These are phyloP conservation scores for Hypoxylon cercidicola DNA, from an alignment of 495 filamentous ascomycete genomes.

Conservation along the genomic window DNA sequence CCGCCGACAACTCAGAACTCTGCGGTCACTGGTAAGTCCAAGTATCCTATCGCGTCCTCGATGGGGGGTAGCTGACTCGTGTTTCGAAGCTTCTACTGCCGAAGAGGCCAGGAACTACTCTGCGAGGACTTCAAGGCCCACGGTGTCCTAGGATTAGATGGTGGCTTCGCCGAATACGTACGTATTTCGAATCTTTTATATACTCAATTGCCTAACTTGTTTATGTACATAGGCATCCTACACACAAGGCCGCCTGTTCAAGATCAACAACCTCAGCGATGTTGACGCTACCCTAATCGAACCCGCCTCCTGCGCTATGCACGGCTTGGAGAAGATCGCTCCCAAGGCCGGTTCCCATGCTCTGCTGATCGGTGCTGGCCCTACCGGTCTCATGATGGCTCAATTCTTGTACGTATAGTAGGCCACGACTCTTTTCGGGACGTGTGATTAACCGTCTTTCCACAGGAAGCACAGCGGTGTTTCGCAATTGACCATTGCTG, in stretches of 20 bases:
- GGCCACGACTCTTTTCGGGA: neutral
- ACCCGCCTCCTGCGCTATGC: constrained; percentile 75
- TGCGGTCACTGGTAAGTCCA: constrained; percentile 67
- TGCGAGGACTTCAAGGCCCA: constrained; percentile 77
- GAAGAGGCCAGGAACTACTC: constrained; percentile 72
- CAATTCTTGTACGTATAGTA: constrained; percentile 41
- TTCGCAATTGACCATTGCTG: constrained; percentile 72
- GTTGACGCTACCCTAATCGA: constrained; percentile 79
- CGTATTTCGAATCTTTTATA: constrained; percentile 51
- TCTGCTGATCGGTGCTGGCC: constrained; percentile 74
- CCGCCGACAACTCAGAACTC: constrained; percentile 69
- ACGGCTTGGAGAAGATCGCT: constrained; percentile 77
- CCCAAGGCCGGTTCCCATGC: constrained; percentile 74
- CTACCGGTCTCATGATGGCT: constrained; percentile 66
- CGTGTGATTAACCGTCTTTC: constrained; percentile 14
- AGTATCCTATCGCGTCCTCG: neutral
- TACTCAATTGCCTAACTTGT: constrained; percentile 11
- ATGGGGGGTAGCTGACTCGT: constrained; percentile 15
- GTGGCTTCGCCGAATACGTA: constrained; percentile 76
- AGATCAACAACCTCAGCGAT: constrained; percentile 74
- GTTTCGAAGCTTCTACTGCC: constrained; percentile 69
- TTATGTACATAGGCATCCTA: constrained; percentile 47
- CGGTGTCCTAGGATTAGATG: constrained; percentile 68
- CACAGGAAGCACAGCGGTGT: constrained; percentile 64
- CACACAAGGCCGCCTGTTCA: constrained; percentile 72